Evolutionary conservation across 1,139 yeast genomes (phyloP), one percentile per base, ranked within the genome.

Genomic region (Eremothecium sinecaudum): DNA sequence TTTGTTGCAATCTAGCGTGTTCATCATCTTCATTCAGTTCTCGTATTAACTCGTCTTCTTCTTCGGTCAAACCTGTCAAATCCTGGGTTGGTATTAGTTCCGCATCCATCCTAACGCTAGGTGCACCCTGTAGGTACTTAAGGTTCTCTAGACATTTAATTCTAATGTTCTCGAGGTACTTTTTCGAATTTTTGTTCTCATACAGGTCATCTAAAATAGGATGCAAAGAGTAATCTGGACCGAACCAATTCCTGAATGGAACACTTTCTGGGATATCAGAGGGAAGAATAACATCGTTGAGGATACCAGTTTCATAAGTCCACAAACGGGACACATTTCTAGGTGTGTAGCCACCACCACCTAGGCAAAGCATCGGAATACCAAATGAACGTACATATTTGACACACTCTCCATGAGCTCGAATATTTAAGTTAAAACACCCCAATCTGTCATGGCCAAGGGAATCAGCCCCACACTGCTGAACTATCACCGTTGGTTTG

Each of bases 321-420:
- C 98, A 90, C 25, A 90, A 67, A 42, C 98, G 66, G 8, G 94
- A 80, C 6, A 90, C 98, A 53, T 90, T 90, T 48, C 96, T 72
- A 36, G 95, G 94, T 0, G 98, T 90, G 58, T 90, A 90, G 3
- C 98, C 98, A 36, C 98, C 98, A 22, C 98, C 98, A 18, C 98
- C 98, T 10, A 90, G 62, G 9, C 90, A 95, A 58, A 90, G 64
- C 73, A 84, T 67, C 5, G 97, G 97, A 2, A 90, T 65, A 4
- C 87, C 86, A 58, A 87, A 87, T 15, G 87, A 72, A 53, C 80
- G 81, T 37, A 87, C 78, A 58, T 75, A 87, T 44, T 77, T 75
- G 21, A 87, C 93, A 63, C 98, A 90, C 55, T 86, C 94, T 3
- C 96, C 97, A 56, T 87, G 97, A 0, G 94, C 98, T 33, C 73